Evolutionary conservation across 345 rosid genomes (phyloP).

Genomic region (Cardiospermum halicacabum): DNA sequence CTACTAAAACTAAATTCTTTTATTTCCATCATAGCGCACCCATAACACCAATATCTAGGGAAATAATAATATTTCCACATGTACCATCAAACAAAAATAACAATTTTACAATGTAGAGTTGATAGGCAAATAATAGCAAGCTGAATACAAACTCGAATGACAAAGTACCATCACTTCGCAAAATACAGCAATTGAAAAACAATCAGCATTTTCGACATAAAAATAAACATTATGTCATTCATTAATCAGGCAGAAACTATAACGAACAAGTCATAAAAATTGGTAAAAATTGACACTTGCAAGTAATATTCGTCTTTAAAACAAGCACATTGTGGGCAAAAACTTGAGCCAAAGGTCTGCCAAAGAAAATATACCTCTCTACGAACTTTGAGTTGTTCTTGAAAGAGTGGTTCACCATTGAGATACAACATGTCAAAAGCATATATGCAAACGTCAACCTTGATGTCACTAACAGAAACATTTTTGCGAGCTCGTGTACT

Average conservation of each 20-base stretch:
- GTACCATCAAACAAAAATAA: background rate
- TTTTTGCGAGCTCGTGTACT: conserved; percentile 85
- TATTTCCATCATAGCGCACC: too few species aligned
- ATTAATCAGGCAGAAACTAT: background rate
- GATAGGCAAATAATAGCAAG: background rate
- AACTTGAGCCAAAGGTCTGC: background rate
- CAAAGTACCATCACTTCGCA: background rate
- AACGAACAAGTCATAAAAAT: background rate
- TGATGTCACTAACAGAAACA: conserved; percentile 75
- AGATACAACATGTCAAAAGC: conserved; percentile 87
- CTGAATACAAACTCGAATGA: background rate
- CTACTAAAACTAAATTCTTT: too few species aligned
- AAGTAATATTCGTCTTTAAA: background rate
- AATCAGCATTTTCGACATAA: background rate
- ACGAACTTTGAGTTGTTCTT: conserved; percentile 64
- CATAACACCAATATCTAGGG: background rate
- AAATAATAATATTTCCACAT: background rate
- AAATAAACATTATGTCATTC: conserved; percentile 2
- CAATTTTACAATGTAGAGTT: background rate
- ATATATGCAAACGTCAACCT: conserved; percentile 85
- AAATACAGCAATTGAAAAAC: background rate
- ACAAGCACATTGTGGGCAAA: background rate
- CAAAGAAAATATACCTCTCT: conserved; percentile 55
- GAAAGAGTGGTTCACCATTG: conserved; percentile 74
- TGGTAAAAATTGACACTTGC: background rate